A percentile compares a stretch with the other conserved stretches of the same genome.
phyloP scores from a whole-genome alignment of 1,139 yeast species.

The Candida labiduridarum region DNA sequence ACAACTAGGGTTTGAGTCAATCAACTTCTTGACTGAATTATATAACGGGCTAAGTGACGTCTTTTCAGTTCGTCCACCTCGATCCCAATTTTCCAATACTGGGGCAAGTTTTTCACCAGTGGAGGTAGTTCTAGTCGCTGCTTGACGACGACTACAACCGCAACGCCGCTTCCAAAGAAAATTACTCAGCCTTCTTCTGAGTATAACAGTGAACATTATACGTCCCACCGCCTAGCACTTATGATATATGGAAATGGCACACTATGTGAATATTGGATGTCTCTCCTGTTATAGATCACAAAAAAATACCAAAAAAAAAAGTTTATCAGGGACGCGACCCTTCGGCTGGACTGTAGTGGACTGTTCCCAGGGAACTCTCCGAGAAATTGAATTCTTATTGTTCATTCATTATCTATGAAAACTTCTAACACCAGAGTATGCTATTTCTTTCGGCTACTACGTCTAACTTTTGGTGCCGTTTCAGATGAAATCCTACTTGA shows the following conservation, averaged over 20 bases:
- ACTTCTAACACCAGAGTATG: neutral
- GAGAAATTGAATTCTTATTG: too few species aligned
- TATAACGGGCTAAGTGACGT: slow-evolving; percentile 36
- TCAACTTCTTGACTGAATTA: slow-evolving; percentile 35
- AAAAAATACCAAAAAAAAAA: too few species aligned
- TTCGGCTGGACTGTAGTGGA: too few species aligned
- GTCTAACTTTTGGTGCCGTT: slow-evolving; percentile 22
- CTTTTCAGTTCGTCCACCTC: slow-evolving; percentile 34
- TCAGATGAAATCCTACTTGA: slow-evolving; percentile 20
- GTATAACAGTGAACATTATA: neutral
- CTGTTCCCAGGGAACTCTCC: too few species aligned
- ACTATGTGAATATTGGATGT: too few species aligned
- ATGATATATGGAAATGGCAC: too few species aligned
- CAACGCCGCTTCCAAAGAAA: neutral
- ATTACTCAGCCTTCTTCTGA: neutral
- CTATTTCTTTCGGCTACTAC: slow-evolving; percentile 30
- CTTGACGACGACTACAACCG: neutral
- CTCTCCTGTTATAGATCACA: too few species aligned
- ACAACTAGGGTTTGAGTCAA: slow-evolving; percentile 54
- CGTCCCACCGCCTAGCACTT: neutral
- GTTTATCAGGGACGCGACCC: too few species aligned
- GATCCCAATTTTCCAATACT: slow-evolving; percentile 33
- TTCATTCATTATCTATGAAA: too few species aligned
- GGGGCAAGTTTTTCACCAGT: neutral
- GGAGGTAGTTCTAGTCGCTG: neutral